phyloP scores from a whole-genome alignment of 1,139 yeast genomes.

The Pichia sp. region DNA sequence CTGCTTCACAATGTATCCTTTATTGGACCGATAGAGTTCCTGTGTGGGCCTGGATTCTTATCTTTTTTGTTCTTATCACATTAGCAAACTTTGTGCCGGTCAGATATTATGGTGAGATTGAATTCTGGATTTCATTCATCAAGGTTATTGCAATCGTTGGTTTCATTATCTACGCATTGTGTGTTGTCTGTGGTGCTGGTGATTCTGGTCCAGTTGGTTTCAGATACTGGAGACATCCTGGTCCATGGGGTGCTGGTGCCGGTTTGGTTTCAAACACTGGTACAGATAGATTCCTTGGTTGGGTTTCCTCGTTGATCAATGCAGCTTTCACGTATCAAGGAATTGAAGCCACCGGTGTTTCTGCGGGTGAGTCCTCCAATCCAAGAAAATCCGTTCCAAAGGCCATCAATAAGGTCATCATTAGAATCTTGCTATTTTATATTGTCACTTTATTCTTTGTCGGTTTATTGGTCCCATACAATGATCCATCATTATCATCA shows the following conservation, averaged over 20 bases:
- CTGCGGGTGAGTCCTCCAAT: constrained; percentile 82
- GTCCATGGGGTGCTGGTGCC: constrained; percentile 66
- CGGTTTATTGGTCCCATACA: constrained; percentile 75
- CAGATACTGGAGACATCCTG: constrained; percentile 91
- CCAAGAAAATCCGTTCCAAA: constrained; percentile 78
- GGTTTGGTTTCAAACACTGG: constrained; percentile 33
- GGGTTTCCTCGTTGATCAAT: constrained; percentile 46
- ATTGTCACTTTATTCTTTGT: constrained; percentile 71
- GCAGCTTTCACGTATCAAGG: constrained; percentile 81
- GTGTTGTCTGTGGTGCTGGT: constrained; percentile 42
- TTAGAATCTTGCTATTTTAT: constrained; percentile 75
- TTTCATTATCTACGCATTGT: constrained; percentile 39
- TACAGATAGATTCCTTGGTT: constrained; percentile 53
- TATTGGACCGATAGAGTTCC: constrained; percentile 73
- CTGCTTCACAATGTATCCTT: constrained; percentile 66
- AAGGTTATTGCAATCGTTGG: constrained; percentile 47
- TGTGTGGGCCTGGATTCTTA: constrained; percentile 66
- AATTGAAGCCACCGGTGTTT: constrained; percentile 74
- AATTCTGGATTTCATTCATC: constrained; percentile 59
- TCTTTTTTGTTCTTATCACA: constrained; percentile 52
- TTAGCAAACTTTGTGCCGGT: constrained; percentile 52
- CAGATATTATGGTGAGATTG: constrained; percentile 56
- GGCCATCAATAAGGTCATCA: constrained; percentile 76
- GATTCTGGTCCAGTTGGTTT: constrained; percentile 55
- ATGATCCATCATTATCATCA: constrained; percentile 39